Evolutionary conservation across 2,329 filamentous ascomycete genomes (phyloP).

Genomic region (Geosmithia morbida): DNA sequence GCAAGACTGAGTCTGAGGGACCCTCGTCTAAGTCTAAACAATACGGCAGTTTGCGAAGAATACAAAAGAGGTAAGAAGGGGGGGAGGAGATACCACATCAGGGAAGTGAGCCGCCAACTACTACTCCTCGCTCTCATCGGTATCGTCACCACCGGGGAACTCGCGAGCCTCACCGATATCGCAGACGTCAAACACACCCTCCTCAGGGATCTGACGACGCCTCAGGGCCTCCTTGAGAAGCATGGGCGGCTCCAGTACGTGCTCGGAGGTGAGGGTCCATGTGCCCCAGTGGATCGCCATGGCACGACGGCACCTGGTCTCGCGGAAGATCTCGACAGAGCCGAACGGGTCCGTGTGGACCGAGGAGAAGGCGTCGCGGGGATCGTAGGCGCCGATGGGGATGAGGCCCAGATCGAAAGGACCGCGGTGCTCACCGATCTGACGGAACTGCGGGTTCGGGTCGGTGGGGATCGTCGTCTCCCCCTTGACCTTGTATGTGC

Average conservation of each 20-base stretch:
- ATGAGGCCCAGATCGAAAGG: slow-evolving; percentile 87
- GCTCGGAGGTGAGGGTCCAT: slow-evolving; percentile 76
- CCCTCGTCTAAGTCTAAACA: too few relatives aligned
- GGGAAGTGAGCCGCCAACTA: too few relatives aligned
- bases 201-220: slow-evolving; percentile 51
- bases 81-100: too few relatives aligned
- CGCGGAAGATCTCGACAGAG: slow-evolving; percentile 75
- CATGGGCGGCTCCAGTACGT: slow-evolving; percentile 68
- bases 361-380: slow-evolving; percentile 56
- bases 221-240: slow-evolving; percentile 58
- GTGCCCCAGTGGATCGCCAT: slow-evolving; percentile 90
- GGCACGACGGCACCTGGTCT: slow-evolving; percentile 64
- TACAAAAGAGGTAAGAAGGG: background rate
- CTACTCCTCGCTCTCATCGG: background rate
- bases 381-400: slow-evolving; percentile 81
- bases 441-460: slow-evolving; percentile 66
- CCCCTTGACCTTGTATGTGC: slow-evolving; percentile 50
- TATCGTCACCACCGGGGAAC: slow-evolving; percentile 25
- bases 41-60: background rate
- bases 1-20: too few relatives aligned
- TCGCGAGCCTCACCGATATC: slow-evolving; percentile 74
- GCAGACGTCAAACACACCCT: slow-evolving; percentile 67
- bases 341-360: slow-evolving; percentile 84
- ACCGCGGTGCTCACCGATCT: slow-evolving; percentile 67
- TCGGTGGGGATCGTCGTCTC: slow-evolving; percentile 51